These are phyloP conservation scores for Alloascoidea africana DNA, from an alignment of 805 yeast genomes.

Conservation along the genomic window DNA sequence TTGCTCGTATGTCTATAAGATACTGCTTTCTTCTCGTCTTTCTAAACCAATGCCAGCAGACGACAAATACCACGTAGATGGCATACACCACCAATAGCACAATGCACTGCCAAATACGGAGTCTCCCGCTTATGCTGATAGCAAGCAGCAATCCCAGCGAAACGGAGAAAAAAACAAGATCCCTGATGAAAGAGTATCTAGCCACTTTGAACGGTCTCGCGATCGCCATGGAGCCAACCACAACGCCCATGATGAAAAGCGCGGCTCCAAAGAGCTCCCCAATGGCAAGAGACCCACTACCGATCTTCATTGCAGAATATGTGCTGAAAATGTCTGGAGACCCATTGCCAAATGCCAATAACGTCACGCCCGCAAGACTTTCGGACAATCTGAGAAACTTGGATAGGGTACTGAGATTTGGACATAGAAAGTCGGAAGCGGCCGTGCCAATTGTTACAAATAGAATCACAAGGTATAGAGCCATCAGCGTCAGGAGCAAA, in stretches of 20 bases:
- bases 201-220: conserved; percentile 47
- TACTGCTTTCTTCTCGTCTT: conserved; percentile 5
- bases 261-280: conserved; percentile 92
- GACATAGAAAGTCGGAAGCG: conserved; percentile 73
- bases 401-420: conserved; percentile 59
- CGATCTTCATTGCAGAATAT: conserved; percentile 60
- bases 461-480: conserved; percentile 21
- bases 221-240: conserved; percentile 66
- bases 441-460: conserved; percentile 59
- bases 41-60: conserved; percentile 24
- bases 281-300: conserved; percentile 64
- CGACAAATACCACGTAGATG: conserved; percentile 37
- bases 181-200: conserved; percentile 35
- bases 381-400: conserved; percentile 49
- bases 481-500: too few species aligned
- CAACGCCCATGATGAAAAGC: conserved; percentile 63
- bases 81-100: conserved; percentile 41
- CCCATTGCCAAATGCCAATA: conserved; percentile 85
- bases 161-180: conserved; percentile 37
- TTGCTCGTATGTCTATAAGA: conserved; percentile 9
- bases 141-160: conserved; percentile 36
- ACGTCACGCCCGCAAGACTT: conserved; percentile 70
- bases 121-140: neutral
- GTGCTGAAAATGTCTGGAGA: conserved; percentile 83
- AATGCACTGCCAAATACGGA: conserved; percentile 33